Evolutionary conservation across 768 basidiomycete genomes (phyloP), one percentile per base, ranked within the genome.

Genomic region (Lactarius quietus): DNA sequence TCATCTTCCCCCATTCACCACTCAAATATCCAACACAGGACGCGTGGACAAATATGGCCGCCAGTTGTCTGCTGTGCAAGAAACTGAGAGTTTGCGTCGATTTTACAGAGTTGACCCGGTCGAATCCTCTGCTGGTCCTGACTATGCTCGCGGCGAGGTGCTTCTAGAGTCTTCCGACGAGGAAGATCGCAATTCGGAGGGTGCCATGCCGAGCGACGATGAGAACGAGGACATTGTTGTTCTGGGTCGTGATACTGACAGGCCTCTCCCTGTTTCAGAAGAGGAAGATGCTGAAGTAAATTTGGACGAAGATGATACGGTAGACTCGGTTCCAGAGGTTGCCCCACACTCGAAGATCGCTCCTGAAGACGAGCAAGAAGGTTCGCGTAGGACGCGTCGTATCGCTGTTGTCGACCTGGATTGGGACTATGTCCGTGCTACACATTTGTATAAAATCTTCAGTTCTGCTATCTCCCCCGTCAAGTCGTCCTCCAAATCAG

Each of bases 391-490:
- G 12, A 94, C 93, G 2, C 81, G 78, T 61, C 83, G 96, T 28
- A 74, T 99, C 8, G 97, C 96, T 0, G 84, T 90, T 53, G 96
- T 98, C 68, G 98, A 98, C 74, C 84, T 98, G 59, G 97, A 99
- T 77, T 99, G 97, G 97, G 97, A 98, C 74, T 85, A 98, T 76
- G 86, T 98, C 58, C 89, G 90, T 62, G 93, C 96, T 0, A 78
- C 78, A 23, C 95, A 98, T 74, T 79, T 99, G 15, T 97, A 87
- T 84, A 93, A 92, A 76, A 92, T 98, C 39, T 93, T 92, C 76
- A 86, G 92, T 20, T 98, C 95, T 3, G 83, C 95, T 48, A 82
- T 96, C 6, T 88, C 90, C 7, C 76, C 84, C 17, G 76, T 81
- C 14, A 82, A 57, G 3, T 70, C 84, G 6, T 79, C 85, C 18